Evolutionary conservation across 2,329 filamentous ascomycete species (phyloP).

Genomic region (Aspergillus sp.): DNA sequence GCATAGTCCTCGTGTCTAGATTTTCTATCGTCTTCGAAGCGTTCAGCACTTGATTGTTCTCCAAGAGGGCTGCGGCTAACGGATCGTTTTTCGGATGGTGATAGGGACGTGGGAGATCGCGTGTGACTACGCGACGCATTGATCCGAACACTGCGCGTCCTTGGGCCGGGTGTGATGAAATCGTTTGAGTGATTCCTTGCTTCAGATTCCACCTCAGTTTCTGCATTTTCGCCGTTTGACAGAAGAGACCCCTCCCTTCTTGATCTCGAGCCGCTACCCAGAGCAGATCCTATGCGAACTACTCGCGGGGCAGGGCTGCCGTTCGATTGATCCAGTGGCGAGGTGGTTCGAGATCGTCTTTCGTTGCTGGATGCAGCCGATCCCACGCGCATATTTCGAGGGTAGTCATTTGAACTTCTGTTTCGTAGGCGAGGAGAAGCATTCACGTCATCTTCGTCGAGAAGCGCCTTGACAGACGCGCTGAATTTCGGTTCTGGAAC

Average conservation of each 20-base stretch:
- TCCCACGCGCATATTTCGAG: slow-evolving; percentile 25
- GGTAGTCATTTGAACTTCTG: slow-evolving; percentile 24
- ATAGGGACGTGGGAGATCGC: slow-evolving; percentile 40
- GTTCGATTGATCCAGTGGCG: slow-evolving; percentile 38
- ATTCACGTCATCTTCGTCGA: slow-evolving; percentile 54
- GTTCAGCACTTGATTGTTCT: slow-evolving; percentile 35
- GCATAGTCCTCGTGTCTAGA: slow-evolving; percentile 34
- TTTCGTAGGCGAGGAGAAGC: slow-evolving; percentile 50
- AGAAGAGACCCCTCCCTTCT: slow-evolving; percentile 41
- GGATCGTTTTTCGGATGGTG: slow-evolving; percentile 35
- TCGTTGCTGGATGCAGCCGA: slow-evolving; percentile 30
- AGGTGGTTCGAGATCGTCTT: slow-evolving; percentile 35
- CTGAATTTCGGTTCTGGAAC: slow-evolving; percentile 89
- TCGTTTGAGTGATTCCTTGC: slow-evolving; percentile 31
- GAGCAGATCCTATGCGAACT: slow-evolving; percentile 38
- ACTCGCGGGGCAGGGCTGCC: slow-evolving; percentile 46
- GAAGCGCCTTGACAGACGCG: slow-evolving; percentile 82
- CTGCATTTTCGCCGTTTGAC: slow-evolving; percentile 35
- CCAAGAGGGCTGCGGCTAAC: slow-evolving; percentile 29
- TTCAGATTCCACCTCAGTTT: slow-evolving; percentile 27
- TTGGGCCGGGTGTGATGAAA: slow-evolving; percentile 49
- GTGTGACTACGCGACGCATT: slow-evolving; percentile 42
- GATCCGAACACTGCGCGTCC: slow-evolving; percentile 44
- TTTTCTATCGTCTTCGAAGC: slow-evolving; percentile 34
- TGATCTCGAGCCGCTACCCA: slow-evolving; percentile 29